Evolutionary conservation across 1,284 basidiomycete genomes (phyloP).

Genomic region (Trametes hirsuta): DNA sequence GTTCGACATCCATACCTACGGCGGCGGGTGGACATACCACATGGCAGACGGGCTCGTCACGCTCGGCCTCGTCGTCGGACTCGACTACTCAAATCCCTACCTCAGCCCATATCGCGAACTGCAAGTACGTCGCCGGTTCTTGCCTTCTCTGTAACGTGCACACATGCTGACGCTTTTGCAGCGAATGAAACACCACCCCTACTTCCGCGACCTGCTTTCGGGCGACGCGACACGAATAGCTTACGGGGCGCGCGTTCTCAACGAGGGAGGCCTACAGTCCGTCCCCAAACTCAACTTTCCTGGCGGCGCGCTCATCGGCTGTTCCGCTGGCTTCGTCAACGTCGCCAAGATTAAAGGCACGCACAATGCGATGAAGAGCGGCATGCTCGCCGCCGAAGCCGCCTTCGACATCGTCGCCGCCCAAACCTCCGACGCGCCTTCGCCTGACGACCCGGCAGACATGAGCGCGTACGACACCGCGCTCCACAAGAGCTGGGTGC

Average conservation of each 20-base stretch:
- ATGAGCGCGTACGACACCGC: conserved; percentile 79
- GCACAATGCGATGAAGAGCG: conserved; percentile 99
- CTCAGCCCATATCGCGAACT: conserved; percentile 93
- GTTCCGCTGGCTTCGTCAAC: conserved; percentile 96
- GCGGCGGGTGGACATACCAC: conserved; percentile 95
- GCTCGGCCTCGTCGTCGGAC: conserved; percentile 90
- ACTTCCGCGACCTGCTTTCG: conserved; percentile 82
- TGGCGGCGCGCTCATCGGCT: conserved; percentile 94
- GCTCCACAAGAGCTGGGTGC: conserved; percentile 86
- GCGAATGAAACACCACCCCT: conserved; percentile 98
- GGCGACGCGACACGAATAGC: conserved; percentile 78
- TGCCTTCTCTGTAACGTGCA: neutral
- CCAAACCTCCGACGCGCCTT: conserved; percentile 26
- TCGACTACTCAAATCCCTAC: conserved; percentile 96
- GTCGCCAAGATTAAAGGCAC: conserved; percentile 99
- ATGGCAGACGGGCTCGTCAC: conserved; percentile 94
- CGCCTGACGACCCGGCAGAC: conserved; percentile 51
- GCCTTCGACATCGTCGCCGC: conserved; percentile 68
- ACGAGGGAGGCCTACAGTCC: conserved; percentile 95
- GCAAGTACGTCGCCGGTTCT: conserved; percentile 59
- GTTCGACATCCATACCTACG: conserved; percentile 85
- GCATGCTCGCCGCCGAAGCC: conserved; percentile 94
- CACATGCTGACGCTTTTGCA: conserved; percentile 37
- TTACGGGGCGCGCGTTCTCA: conserved; percentile 91
- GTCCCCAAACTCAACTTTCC: conserved; percentile 94